These are phyloP conservation scores for Leishmania gerbilli DNA, from an alignment of 208 protist species.

Conservation along the genomic window DNA sequence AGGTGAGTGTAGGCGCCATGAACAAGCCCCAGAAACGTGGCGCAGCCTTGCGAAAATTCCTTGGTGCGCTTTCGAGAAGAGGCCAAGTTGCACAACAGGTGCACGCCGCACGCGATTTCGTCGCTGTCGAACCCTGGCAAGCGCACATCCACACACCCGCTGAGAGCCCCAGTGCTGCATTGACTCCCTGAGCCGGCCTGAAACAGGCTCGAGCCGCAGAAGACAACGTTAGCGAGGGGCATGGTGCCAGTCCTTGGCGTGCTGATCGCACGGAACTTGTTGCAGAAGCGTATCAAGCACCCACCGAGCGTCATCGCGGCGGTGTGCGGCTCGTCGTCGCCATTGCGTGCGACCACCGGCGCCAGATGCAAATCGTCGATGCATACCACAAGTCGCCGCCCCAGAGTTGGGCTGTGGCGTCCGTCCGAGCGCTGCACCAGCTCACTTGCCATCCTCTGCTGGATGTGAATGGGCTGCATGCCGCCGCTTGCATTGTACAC, in stretches of 20 bases:
- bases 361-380: slow-evolving; percentile 87
- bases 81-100: slow-evolving; percentile 56
- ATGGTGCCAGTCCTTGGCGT: slow-evolving; percentile 60
- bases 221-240: slow-evolving; percentile 64
- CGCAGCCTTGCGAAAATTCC: slow-evolving; percentile 44
- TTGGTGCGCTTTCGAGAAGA: slow-evolving; percentile 55
- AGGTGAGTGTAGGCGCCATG: slow-evolving; percentile 35
- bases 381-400: slow-evolving; percentile 75
- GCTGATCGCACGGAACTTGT: slow-evolving; percentile 63
- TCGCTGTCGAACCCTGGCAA: slow-evolving; percentile 59
- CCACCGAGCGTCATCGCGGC: slow-evolving; percentile 34
- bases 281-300: slow-evolving; percentile 68
- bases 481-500: slow-evolving; percentile 52
- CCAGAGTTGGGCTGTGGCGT: slow-evolving; percentile 58
- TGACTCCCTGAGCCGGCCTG: slow-evolving; percentile 5
- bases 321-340: not conserved
- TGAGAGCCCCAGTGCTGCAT: slow-evolving; percentile 22
- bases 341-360: slow-evolving; percentile 12
- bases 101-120: slow-evolving; percentile 60
- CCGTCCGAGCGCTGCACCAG: slow-evolving; percentile 53
- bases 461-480: slow-evolving; percentile 46
- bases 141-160: slow-evolving; percentile 51
- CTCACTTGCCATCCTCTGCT: slow-evolving; percentile 58
- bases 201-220: slow-evolving; percentile 39
- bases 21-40: slow-evolving; percentile 48